Evolutionary conservation across 345 rosid species (phyloP).

Genomic region (Carallia brachiata): DNA sequence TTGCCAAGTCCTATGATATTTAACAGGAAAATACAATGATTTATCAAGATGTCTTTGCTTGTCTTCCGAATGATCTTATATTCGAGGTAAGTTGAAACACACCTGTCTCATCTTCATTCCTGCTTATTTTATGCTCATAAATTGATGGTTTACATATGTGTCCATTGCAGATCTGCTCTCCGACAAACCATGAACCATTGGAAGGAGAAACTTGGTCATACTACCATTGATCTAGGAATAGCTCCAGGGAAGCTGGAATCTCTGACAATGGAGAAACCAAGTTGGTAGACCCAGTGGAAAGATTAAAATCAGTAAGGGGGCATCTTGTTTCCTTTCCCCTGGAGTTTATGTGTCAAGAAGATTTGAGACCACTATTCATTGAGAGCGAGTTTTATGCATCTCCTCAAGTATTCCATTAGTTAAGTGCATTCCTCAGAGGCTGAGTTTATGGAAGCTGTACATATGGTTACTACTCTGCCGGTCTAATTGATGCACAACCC

Average conservation of each 20-base stretch:
- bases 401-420: constrained; percentile 69
- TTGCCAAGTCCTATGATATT: not conserved
- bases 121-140: not conserved
- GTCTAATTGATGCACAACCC: too few species aligned
- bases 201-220: constrained; percentile 69
- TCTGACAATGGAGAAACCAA: constrained; percentile 23
- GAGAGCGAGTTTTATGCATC: constrained; percentile 86
- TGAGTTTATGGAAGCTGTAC: not conserved
- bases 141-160: not conserved
- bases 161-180: constrained; percentile 54
- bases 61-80: constrained; percentile 75
- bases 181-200: constrained; percentile 52
- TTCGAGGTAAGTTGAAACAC: constrained; percentile 44
- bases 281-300: constrained; percentile 45
- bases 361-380: constrained; percentile 68
- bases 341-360: constrained; percentile 78
- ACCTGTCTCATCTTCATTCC: not conserved
- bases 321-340: constrained; percentile 78
- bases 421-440: too few species aligned
- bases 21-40: constrained; percentile 54
- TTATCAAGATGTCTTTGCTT: constrained; percentile 74
- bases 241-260: constrained; percentile 57
- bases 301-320: constrained; percentile 53
- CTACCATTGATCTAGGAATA: constrained; percentile 78
- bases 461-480: too few species aligned